A percentile compares a stretch with the other conserved stretches of the same genome.
Evolutionary conservation across 345 rosid genomes (phyloP).

Genomic region (Anastatica hierochuntica): DNA sequence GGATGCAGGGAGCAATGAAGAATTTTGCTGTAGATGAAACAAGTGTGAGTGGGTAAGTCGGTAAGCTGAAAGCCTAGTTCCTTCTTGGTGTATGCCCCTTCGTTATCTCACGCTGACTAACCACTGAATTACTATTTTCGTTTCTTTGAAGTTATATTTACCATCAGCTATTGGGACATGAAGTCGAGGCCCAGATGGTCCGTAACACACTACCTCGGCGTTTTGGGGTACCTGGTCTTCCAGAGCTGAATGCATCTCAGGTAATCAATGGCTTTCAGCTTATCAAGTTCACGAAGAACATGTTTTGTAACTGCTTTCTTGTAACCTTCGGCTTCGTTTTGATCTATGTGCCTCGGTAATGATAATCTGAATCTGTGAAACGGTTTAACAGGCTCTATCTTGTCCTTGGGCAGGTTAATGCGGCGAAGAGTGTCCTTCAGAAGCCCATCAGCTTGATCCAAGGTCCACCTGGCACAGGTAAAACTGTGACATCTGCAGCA

Average conservation of each 20-base stretch:
- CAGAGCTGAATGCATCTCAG: conserved; percentile 98
- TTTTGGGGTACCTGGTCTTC: conserved; percentile 99
- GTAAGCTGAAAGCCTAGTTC: conserved; percentile 9
- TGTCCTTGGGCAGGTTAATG: conserved; percentile 57
- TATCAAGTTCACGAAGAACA: background rate
- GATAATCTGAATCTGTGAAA: background rate
- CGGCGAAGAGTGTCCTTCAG: conserved; percentile 97
- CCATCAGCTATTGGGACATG: conserved; percentile 97
- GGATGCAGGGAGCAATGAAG: conserved; percentile 99
- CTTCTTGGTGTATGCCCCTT: background rate
- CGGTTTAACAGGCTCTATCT: background rate
- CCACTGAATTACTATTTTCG: background rate
- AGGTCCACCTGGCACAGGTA: conserved; percentile 99
- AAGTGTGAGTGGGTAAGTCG: conserved; percentile 96
- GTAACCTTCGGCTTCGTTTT: conserved; percentile 1
- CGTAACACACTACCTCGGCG: conserved; percentile 89
- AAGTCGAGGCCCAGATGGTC: conserved; percentile 94
- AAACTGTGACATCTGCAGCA: conserved; percentile 99
- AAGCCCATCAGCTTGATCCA: conserved; percentile 97
- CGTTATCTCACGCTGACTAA: conserved; percentile 1
- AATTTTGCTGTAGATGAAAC: conserved; percentile 99
- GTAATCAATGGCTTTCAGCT: conserved; percentile 29
- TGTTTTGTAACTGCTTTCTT: background rate
- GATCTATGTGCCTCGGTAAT: conserved; percentile 2
- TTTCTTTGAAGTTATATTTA: conserved; percentile 62